A percentile compares a stretch with the other conserved stretches of the same genome.
Conservation (phyloP, 2,329 filamentous ascomycete genomes). For the Clonostachys rhizophaga region DNA sequence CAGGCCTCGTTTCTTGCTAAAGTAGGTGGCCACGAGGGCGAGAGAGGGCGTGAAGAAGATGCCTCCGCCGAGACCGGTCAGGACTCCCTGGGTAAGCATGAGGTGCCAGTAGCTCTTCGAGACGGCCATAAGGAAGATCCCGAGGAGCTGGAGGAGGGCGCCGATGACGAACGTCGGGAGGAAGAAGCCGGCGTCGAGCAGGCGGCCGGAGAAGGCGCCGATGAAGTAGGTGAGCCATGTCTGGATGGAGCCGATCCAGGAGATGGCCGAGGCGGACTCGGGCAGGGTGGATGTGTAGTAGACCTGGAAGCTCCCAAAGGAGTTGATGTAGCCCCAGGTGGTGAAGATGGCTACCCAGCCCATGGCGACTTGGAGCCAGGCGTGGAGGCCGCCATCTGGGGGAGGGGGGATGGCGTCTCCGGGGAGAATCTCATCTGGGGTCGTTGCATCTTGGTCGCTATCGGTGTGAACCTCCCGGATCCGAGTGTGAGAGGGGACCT, state of each 20-base stretch:
- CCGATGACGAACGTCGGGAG: slow-evolving; percentile 29
- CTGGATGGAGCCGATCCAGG: slow-evolving; percentile 41
- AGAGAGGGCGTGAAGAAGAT: slow-evolving; percentile 51
- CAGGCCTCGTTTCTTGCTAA: slow-evolving; percentile 44
- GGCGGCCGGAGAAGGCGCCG: slow-evolving; percentile 34
- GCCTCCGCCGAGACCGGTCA: slow-evolving; percentile 45
- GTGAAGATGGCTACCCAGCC: slow-evolving; percentile 34
- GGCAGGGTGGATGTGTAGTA: slow-evolving; percentile 27
- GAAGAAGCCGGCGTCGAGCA: slow-evolving; percentile 38
- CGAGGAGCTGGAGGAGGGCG: slow-evolving; percentile 28
- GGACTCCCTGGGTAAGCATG: slow-evolving; percentile 45
- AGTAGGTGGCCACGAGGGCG: slow-evolving; percentile 56
- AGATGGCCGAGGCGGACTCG: slow-evolving; percentile 30
- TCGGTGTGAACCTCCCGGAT: no score
- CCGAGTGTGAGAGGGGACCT: no score
- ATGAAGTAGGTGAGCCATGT: slow-evolving; percentile 35
- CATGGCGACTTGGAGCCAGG: slow-evolving; percentile 30
- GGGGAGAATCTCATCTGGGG: no score
- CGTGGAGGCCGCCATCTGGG: slow-evolving; percentile 16
- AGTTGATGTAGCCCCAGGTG: slow-evolving; percentile 40
- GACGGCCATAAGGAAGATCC: slow-evolving; percentile 38
- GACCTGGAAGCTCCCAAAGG: slow-evolving; percentile 37
- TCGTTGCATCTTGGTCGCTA: no score
- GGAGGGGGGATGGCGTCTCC: slow-evolving; percentile 2
- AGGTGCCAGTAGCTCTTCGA: slow-evolving; percentile 39